Base-by-base conservation (phyloP, 164 flowering plant genomes). In the Annona squamosa region DNA sequence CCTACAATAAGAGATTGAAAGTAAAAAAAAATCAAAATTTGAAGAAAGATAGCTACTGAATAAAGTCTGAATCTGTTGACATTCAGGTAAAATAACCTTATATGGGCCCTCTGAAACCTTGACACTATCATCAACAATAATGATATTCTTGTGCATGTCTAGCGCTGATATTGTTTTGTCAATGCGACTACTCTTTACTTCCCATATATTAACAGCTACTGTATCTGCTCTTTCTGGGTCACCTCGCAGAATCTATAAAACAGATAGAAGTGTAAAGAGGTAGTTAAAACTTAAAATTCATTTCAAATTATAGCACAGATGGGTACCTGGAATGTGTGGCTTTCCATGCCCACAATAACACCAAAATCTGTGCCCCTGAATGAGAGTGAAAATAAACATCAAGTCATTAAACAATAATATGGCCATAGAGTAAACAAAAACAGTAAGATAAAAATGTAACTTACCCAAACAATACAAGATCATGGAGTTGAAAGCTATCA, bases 401-500 rank as follows among this genome's bases (percentile, higher is more conserved):
- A 10, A 10, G 9, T 10, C 13, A 7, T 9, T 52, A 16, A 52
- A 52, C 59, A 52, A 9, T 52, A 52, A 9, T 52, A 52, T 52
- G 59, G 59, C 59, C 13, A 52, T 52, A 52, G 13, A 12, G 13
- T 2, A 52, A 16, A 3, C 59, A 10, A 52, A 52, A 7, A 16
- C 13, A 52, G 13, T 52, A 52, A 10, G 9, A 52, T 3, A 10
- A 52, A 16, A 10, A 52, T 16, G 13, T 7, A 59, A 74, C 87
- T 83, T 79, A 93, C 99, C 93, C 89, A 76, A 91, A 81, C 65
- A 88, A 86, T 10, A 95, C 98, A 72, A 93, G 88, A 78, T 95
- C 89, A 77, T 85, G 81, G 66, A 89, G 75, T 74, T 86, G 88
- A 82, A 85, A 90, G 70, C 76, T 63, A 74, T 78, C 71, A 71